Percentiles rank a stretch among this genome's conserved stretches.
phyloP scores from a whole-genome alignment of 2,329 filamentous ascomycete genomes.

The Ceratocystis destructans region DNA sequence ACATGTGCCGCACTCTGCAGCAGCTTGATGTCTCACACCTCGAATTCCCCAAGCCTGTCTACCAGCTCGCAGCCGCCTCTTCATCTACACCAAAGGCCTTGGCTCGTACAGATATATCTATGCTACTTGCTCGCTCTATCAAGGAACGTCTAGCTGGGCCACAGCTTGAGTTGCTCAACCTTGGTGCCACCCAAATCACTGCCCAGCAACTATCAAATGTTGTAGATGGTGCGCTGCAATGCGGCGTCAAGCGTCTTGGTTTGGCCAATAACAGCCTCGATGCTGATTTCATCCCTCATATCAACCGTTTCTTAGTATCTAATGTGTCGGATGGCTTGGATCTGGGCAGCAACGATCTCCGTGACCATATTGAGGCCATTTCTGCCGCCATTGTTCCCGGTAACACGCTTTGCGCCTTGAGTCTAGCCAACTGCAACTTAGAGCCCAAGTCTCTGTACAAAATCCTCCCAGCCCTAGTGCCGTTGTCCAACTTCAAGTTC shows the following conservation, averaged over 20 bases:
- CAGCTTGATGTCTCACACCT: constrained; percentile 77
- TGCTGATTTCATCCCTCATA: constrained; percentile 57
- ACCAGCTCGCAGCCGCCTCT: constrained; percentile 20
- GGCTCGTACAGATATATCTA: constrained; percentile 39
- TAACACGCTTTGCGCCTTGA: constrained; percentile 42
- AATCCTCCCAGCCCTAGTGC: constrained; percentile 59
- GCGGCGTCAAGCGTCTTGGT: constrained; percentile 64
- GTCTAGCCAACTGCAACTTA: constrained; percentile 74
- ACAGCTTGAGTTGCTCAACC: constrained; percentile 65
- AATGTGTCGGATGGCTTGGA: constrained; percentile 79
- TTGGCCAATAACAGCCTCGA: constrained; percentile 72
- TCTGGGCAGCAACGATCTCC: constrained; percentile 67
- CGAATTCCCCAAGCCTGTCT: constrained; percentile 45
- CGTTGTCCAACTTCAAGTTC: constrained; percentile 63
- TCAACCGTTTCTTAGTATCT: constrained; percentile 60
- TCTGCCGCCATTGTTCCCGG: constrained; percentile 41
- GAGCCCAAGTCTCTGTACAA: constrained; percentile 57
- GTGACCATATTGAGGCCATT: constrained; percentile 38
- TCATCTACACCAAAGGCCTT: constrained; percentile 23
- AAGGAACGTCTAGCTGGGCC: constrained; percentile 62
- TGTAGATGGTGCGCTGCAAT: constrained; percentile 68
- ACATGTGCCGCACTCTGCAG: constrained; percentile 77
- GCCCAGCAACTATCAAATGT: constrained; percentile 59
- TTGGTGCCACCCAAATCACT: constrained; percentile 64
- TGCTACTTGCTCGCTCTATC: constrained; percentile 60